Conservation (phyloP, 1,139 yeast species). For the Meyerozyma athensensis region DNA sequence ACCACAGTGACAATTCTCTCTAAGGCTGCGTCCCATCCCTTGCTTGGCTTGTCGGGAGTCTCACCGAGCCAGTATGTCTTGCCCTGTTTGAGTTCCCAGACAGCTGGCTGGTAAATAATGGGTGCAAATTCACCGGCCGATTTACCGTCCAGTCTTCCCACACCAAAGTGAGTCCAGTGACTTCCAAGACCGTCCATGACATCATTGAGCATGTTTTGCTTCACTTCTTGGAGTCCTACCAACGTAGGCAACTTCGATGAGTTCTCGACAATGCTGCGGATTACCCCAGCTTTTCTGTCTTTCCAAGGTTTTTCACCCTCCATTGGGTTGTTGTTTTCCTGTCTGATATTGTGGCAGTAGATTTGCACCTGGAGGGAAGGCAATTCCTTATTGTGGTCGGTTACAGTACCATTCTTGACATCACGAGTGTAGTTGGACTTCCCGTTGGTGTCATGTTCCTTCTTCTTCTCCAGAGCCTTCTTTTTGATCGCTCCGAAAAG, state of each 20-base stretch:
- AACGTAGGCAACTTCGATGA: slow-evolving; percentile 32
- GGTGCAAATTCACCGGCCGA: slow-evolving; percentile 45
- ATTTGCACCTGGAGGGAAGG: slow-evolving; percentile 30
- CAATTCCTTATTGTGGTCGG: slow-evolving; percentile 7
- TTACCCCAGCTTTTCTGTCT: slow-evolving; percentile 31
- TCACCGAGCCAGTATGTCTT: slow-evolving; percentile 41
- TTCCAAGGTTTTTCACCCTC: slow-evolving; percentile 43
- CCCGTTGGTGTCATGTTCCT: slow-evolving; percentile 1
- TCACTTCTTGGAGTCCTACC: slow-evolving; percentile 54
- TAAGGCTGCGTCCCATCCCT: slow-evolving; percentile 24
- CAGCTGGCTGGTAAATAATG: slow-evolving; percentile 29
- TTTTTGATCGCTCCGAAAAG: slow-evolving; percentile 7
- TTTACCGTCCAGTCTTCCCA: slow-evolving; percentile 44
- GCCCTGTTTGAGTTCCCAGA: slow-evolving; percentile 33
- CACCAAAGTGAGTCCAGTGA: slow-evolving; percentile 41
- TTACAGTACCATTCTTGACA: slow-evolving; percentile 5
- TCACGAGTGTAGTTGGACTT: slow-evolving; percentile 1
- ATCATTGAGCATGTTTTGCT: slow-evolving; percentile 47
- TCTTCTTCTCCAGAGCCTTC: slow-evolving; percentile 6
- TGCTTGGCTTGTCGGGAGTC: slow-evolving; percentile 44
- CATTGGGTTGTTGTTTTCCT: slow-evolving; percentile 31
- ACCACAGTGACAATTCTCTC: slow-evolving; percentile 20
- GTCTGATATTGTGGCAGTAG: slow-evolving; percentile 52
- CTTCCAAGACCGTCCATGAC: slow-evolving; percentile 31
- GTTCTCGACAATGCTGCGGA: slow-evolving; percentile 31